These are phyloP conservation scores for Scalesia atractyloides DNA, from an alignment of 129 eudicot species.

Conservation along the genomic window DNA sequence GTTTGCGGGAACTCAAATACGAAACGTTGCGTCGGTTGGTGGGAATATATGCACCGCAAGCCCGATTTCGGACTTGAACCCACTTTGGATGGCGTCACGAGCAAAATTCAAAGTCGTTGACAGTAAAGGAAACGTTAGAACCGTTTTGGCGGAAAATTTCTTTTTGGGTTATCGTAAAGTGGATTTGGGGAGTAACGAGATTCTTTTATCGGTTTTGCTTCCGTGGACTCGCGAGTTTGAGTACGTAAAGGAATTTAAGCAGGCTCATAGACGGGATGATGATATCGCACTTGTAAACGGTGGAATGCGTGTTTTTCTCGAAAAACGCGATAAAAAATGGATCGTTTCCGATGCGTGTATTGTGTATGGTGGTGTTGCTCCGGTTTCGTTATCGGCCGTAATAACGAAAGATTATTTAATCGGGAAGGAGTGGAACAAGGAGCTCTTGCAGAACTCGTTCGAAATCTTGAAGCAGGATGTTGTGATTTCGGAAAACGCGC, in stretches of 20 bases:
- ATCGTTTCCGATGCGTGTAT: slow-evolving; percentile 75
- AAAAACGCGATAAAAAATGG: slow-evolving; percentile 61
- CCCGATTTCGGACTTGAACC: slow-evolving; percentile 97
- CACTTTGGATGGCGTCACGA: slow-evolving; percentile 92
- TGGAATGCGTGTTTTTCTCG: slow-evolving; percentile 85
- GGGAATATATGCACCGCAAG: slow-evolving; percentile 98
- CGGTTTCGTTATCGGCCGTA: slow-evolving; percentile 63
- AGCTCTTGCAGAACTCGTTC: slow-evolving; percentile 61
- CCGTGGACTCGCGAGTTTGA: slow-evolving; percentile 87
- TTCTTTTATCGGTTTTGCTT: slow-evolving; percentile 70
- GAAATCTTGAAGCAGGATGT: slow-evolving; percentile 63
- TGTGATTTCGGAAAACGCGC: slow-evolving; percentile 76
- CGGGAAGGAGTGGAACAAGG: slow-evolving; percentile 78
- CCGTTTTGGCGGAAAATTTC: slow-evolving; percentile 60
- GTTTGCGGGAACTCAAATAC: slow-evolving; percentile 97
- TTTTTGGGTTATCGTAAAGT: slow-evolving; percentile 89
- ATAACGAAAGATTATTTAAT: slow-evolving; percentile 63
- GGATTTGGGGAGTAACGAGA: slow-evolving; percentile 69
- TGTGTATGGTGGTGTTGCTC: slow-evolving; percentile 92
- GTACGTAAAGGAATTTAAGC: slow-evolving; percentile 91
- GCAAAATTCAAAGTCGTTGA: slow-evolving; percentile 74
- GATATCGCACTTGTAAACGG: slow-evolving; percentile 95
- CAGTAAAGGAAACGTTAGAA: slow-evolving; percentile 59
- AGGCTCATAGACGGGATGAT: slow-evolving; percentile 96
- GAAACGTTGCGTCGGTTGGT: slow-evolving; percentile 95